These are phyloP conservation scores for Mediolabrus comicus DNA, from an alignment of 108 stramenopile genomes.

Conservation along the genomic window DNA sequence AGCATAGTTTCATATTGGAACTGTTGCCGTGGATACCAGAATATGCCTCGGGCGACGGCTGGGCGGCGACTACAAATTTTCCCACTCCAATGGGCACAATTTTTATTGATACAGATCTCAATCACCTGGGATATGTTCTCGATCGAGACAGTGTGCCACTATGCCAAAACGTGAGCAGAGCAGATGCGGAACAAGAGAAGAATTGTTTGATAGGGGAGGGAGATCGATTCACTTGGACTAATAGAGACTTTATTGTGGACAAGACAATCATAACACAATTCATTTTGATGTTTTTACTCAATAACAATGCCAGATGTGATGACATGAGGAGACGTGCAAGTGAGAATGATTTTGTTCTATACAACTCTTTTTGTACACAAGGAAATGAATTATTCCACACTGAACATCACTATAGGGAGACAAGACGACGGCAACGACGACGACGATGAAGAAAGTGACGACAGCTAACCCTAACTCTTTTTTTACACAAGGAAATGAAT, in stretches of 20 bases:
- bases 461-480: no score
- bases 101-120: slow-evolving; percentile 35
- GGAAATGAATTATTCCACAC: background rate
- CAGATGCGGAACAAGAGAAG: background rate
- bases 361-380: slow-evolving; percentile 20
- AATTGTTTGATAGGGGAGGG: background rate
- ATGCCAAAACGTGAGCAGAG: slow-evolving; percentile 23
- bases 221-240: slow-evolving; percentile 3
- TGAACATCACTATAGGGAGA: slow-evolving; percentile 21
- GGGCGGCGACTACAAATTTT: slow-evolving; percentile 7
- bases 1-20: slow-evolving; percentile 2
- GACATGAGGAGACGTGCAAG: background rate
- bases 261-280: slow-evolving; percentile 6
- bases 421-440: no score
- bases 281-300: slow-evolving; percentile 14
- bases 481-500: background rate
- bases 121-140: slow-evolving; percentile 22
- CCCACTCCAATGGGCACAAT: slow-evolving; percentile 46
- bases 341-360: slow-evolving; percentile 25
- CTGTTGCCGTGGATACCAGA: slow-evolving; percentile 11
- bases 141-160: slow-evolving; percentile 4
- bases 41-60: background rate
- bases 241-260: slow-evolving; percentile 16
- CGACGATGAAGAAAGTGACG: no score
- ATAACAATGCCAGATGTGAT: slow-evolving; percentile 9